A percentile compares a stretch with the other conserved stretches of the same genome.
Evolutionary conservation across 2,329 filamentous ascomycete genomes (phyloP).

Genomic region (Corinectria fuckeliana): DNA sequence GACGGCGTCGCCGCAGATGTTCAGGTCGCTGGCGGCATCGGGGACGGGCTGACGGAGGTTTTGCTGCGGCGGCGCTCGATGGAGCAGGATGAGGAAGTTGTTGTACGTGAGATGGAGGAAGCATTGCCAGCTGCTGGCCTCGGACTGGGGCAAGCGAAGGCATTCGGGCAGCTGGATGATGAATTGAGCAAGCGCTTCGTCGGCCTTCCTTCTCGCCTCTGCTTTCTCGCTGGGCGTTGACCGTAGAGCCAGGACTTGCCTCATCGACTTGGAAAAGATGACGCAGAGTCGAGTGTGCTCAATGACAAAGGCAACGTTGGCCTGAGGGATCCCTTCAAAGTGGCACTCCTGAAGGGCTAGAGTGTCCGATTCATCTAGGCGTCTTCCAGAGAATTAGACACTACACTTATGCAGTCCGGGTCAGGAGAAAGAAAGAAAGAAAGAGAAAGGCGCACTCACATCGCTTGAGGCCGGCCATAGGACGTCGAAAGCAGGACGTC

Average conservation of each 20-base stretch:
- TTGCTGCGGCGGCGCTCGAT: slow-evolving; percentile 38
- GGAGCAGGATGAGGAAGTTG: slow-evolving; percentile 44
- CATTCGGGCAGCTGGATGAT: slow-evolving; percentile 37
- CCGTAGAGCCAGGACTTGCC: slow-evolving; percentile 33
- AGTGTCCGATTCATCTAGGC: slow-evolving; percentile 59
- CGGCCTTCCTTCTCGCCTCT: slow-evolving; percentile 40
- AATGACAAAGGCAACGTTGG: slow-evolving; percentile 52
- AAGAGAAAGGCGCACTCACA: slow-evolving; percentile 43
- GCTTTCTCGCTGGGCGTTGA: slow-evolving; percentile 33
- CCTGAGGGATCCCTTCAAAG: slow-evolving; percentile 50
- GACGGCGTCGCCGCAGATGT: slow-evolving; percentile 42
- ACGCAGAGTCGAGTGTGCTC: slow-evolving; percentile 57
- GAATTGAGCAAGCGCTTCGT: slow-evolving; percentile 41
- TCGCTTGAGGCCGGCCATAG: slow-evolving; percentile 59
- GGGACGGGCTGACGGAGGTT: slow-evolving; percentile 13
- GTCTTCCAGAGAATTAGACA: slow-evolving; percentile 31
- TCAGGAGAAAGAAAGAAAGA: too few relatives aligned
- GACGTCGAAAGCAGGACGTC: slow-evolving; percentile 46
- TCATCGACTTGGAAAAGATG: slow-evolving; percentile 52
- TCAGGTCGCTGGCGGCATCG: slow-evolving; percentile 33
- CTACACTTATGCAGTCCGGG: too few relatives aligned
- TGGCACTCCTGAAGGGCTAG: slow-evolving; percentile 50
- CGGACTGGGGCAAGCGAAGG: slow-evolving; percentile 32
- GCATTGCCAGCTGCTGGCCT: slow-evolving; percentile 39
- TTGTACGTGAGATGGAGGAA: slow-evolving; percentile 46